phyloP scores from a whole-genome alignment of 164 flowering plant genomes.

The Umbellularia californica region DNA sequence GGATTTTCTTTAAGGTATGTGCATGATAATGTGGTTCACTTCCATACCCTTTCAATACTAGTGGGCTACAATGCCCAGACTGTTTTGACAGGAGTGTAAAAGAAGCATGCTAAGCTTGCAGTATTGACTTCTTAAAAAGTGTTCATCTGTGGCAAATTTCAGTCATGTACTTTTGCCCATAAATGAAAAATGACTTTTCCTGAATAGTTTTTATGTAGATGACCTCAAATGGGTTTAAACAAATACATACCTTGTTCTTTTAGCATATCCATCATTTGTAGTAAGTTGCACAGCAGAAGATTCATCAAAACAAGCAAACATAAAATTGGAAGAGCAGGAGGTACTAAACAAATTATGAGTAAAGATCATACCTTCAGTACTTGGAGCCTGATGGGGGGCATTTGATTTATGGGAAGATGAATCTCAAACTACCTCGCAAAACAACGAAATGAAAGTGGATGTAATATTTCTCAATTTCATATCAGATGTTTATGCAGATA shows the following conservation, averaged over 20 bases:
- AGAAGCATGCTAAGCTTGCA: not conserved
- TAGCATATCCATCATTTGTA: not conserved
- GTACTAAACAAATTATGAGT: not conserved
- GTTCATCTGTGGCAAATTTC: conserved; percentile 7
- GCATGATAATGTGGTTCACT: not conserved
- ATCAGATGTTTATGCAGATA: not conserved
- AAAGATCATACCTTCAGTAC: not conserved
- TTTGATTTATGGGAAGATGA: conserved; percentile 1
- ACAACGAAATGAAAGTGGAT: not conserved
- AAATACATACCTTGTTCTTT: not conserved
- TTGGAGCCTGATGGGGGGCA: not conserved
- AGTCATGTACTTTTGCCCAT: conserved; percentile 6
- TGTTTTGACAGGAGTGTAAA: not conserved
- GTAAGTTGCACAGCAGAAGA: not conserved
- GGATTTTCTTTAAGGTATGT: not conserved
- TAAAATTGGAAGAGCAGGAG: not conserved
- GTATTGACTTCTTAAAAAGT: not conserved
- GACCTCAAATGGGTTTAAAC: not conserved
- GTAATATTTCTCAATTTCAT: not conserved
- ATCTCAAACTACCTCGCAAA: not conserved
- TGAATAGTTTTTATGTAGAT: not conserved
- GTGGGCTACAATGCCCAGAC: not conserved
- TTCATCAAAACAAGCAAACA: not conserved
- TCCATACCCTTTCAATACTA: not conserved
- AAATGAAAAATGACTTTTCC: conserved; percentile 3